Percentiles rank a stretch among this genome's conserved stretches.
Conservation (phyloP, 345 rosid species). For the Citropsis articulata region DNA sequence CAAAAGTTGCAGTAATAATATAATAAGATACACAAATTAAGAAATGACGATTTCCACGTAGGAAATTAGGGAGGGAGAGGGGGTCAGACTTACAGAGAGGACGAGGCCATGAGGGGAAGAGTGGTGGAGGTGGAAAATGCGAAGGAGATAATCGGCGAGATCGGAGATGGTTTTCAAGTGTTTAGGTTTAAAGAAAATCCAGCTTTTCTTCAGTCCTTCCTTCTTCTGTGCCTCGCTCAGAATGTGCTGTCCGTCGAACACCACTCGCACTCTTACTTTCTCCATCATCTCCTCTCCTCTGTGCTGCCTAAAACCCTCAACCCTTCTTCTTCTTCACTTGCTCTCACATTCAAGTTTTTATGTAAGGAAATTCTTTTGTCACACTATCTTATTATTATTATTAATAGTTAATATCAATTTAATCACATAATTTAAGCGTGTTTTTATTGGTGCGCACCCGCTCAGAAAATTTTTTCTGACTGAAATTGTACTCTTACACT, state of each 20-base stretch:
- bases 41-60: neutral
- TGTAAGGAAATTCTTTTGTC: too few species aligned
- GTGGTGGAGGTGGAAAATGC: conserved; percentile 48
- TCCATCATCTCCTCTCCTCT: neutral
- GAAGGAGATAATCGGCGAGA: conserved; percentile 54
- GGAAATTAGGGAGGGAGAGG: neutral
- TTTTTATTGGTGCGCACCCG: too few species aligned
- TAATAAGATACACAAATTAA: too few species aligned
- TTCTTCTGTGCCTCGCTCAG: conserved; percentile 56
- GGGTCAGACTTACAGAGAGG: conserved; percentile 52
- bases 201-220: conserved; percentile 61
- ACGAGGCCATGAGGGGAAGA: conserved; percentile 75
- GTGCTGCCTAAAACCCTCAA: conserved; percentile 10
- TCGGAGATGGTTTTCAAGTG: conserved; percentile 58
- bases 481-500: too few species aligned
- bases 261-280: conserved; percentile 60
- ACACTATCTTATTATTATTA: too few species aligned
- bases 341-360: too few species aligned
- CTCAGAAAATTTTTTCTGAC: too few species aligned
- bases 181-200: conserved; percentile 77
- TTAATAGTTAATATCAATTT: too few species aligned
- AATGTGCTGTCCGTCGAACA: conserved; percentile 45
- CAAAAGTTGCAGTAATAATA: neutral
- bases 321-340: too few species aligned
- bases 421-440: too few species aligned